Percentiles rank a stretch among this genome's conserved stretches.
Conservation (phyloP, 805 yeast genomes). For the Ogataea corticis region DNA sequence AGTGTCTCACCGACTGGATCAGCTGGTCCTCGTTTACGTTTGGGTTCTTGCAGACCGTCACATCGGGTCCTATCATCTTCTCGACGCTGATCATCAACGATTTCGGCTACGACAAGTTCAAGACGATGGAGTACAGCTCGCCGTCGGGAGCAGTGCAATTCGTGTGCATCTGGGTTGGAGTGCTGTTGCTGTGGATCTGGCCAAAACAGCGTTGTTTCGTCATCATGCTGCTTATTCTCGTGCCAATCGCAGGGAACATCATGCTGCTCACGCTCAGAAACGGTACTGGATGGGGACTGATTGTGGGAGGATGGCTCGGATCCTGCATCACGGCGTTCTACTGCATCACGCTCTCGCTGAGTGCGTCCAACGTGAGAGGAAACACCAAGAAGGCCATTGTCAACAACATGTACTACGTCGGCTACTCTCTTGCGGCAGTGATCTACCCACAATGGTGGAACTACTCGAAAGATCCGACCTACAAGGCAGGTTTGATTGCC, state of each 20-base stretch:
- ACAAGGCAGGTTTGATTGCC: constrained; percentile 54
- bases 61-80: constrained; percentile 43
- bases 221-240: constrained; percentile 17
- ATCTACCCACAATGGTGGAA: constrained; percentile 71
- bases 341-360: constrained; percentile 21
- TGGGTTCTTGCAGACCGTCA: constrained; percentile 45
- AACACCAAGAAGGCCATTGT: constrained; percentile 63
- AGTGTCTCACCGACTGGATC: constrained; percentile 52
- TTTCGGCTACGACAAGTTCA: constrained; percentile 34
- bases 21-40: constrained; percentile 48
- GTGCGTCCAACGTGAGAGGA: constrained; percentile 56
- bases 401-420: constrained; percentile 57
- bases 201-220: constrained; percentile 29
- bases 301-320: constrained; percentile 24
- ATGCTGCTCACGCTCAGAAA: constrained; percentile 15
- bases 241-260: constrained; percentile 28
- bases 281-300: constrained; percentile 23
- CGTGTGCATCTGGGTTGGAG: constrained; percentile 28
- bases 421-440: constrained; percentile 63
- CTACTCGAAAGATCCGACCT: constrained; percentile 54
- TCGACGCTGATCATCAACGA: constrained; percentile 29
- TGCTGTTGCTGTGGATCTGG: constrained; percentile 11
- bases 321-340: constrained; percentile 22
- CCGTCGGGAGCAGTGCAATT: constrained; percentile 36
- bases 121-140: constrained; percentile 28